Base-by-base conservation (phyloP, 176 grass and related monocot species). In the Cenchrus americanus region DNA sequence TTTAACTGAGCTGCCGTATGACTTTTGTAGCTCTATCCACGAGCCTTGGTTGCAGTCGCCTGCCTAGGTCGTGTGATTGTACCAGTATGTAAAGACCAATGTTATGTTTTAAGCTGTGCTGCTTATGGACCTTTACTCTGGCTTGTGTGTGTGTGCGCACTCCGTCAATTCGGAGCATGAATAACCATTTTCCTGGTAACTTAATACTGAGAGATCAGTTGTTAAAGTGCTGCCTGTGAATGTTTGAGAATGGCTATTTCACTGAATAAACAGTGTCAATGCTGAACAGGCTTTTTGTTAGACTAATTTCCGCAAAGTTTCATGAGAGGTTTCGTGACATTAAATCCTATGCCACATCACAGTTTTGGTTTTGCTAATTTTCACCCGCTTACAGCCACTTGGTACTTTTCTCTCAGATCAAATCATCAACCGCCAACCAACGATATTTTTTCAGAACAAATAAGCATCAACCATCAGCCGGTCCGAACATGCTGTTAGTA, bases 21-120 rank as follows among this genome's bases (percentile, higher is more conserved):
- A 72, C 62, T 49, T 68, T 14, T 62, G 80, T 19, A 77, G 43
- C 68, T 69, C 17, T 44, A 24, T 73, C 34, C 34, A 79, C 27
- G 62, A 80, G 83, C 62, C 62, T 53, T 55, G 23, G 26, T 54
- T 69, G 67, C 40, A 72, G 62, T 76, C 13, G 32, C 62, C 18
- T 57, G 53, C 53, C 46, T 76, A 63, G 82, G 51, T 54, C 71
- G 54, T 71, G 79, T 58, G 65, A 70, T 7, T 70, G 80, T 86
- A 82, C 43, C 37, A 26, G 7, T 11, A 48, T 24, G 2, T 8
- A 61, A 61, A 50, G 14, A 6, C 51, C 12, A 27, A 14, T 66
- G 32, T 10, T 69, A 30, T 83, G 41, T 42, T 68, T 87, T 54
- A 75, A 69, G 17, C 10, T 10, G 62, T 81, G 53, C 62, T 62